These are phyloP conservation scores for Sclerotinia sclerotiorum DNA, from an alignment of 2,329 filamentous ascomycete genomes.

Conservation along the genomic window DNA sequence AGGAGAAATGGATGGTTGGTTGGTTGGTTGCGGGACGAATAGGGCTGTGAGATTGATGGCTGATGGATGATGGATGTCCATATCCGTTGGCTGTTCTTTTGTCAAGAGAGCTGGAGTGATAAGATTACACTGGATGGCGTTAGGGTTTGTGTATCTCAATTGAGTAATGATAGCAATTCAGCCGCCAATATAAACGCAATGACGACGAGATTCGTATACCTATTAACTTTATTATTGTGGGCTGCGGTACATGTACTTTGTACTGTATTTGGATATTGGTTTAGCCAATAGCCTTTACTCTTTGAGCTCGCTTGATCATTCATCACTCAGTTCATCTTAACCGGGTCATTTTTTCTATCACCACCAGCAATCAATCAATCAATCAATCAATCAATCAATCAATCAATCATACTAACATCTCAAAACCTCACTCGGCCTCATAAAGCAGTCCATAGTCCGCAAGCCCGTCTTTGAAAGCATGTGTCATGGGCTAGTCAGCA, in stretches of 20 bases:
- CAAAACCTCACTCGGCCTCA: background rate
- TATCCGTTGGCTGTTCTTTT: background rate
- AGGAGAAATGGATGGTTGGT: background rate
- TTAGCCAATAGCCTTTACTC: background rate
- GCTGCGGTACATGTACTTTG: background rate
- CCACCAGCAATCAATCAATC: background rate
- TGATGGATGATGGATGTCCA: background rate
- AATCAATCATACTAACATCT: background rate
- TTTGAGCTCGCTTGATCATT: background rate
- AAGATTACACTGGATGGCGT: background rate
- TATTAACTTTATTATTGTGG: background rate
- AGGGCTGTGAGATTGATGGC: background rate
- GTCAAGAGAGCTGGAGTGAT: background rate
- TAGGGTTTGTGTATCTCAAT: background rate
- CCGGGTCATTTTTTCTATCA: background rate
- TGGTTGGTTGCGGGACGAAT: no score
- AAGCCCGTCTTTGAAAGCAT: no score
- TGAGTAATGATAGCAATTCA: background rate
- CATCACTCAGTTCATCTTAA: background rate
- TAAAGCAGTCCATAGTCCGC: no score
- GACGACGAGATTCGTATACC: background rate
- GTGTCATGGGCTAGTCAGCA: background rate
- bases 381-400: no score
- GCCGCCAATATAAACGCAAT: conserved; percentile 6
- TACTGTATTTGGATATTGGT: background rate